Evolutionary conservation across 495 filamentous ascomycete species (phyloP).

Genomic region (Podospora sp.): DNA sequence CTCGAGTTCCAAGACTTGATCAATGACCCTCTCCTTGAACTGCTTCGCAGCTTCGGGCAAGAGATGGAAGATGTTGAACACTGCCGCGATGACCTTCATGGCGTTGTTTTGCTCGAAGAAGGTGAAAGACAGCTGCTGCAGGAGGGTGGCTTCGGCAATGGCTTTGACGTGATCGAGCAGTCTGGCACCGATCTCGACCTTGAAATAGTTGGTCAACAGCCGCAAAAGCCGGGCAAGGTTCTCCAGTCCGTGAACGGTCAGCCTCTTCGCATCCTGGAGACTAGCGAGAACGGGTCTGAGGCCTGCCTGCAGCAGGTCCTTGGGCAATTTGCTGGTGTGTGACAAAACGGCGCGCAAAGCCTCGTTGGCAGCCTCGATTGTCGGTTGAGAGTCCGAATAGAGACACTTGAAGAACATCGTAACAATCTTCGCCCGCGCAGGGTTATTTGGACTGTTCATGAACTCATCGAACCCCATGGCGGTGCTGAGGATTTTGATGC

Average conservation of each 20-base stretch:
- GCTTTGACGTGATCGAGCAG: constrained; percentile 89
- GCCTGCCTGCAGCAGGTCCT: constrained; percentile 92
- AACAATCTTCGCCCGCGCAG: constrained; percentile 81
- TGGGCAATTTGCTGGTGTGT: constrained; percentile 88
- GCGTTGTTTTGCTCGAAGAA: constrained; percentile 87
- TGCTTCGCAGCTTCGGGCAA: constrained; percentile 83
- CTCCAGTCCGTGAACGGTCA: constrained; percentile 87
- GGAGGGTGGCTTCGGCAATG: constrained; percentile 74
- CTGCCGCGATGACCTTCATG: constrained; percentile 90
- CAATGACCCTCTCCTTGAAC: constrained; percentile 86
- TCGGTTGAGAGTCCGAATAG: constrained; percentile 86
- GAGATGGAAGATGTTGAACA: constrained; percentile 95
- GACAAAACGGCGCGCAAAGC: constrained; percentile 82
- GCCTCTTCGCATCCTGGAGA: constrained; percentile 86
- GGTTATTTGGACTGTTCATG: constrained; percentile 63
- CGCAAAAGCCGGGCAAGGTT: constrained; percentile 86
- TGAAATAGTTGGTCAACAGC: constrained; percentile 96
- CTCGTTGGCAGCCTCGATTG: constrained; percentile 91
- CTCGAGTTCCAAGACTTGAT: constrained; percentile 87
- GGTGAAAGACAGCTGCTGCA: constrained; percentile 91
- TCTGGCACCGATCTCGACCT: constrained; percentile 92
- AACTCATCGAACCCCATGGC: constrained; percentile 93
- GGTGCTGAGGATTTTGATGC: constrained; percentile 87
- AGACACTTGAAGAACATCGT: constrained; percentile 96
- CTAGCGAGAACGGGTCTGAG: constrained; percentile 94